Evolutionary conservation across 495 filamentous ascomycete genomes (phyloP).

Genomic region (Hapsidospora chrysogenum): DNA sequence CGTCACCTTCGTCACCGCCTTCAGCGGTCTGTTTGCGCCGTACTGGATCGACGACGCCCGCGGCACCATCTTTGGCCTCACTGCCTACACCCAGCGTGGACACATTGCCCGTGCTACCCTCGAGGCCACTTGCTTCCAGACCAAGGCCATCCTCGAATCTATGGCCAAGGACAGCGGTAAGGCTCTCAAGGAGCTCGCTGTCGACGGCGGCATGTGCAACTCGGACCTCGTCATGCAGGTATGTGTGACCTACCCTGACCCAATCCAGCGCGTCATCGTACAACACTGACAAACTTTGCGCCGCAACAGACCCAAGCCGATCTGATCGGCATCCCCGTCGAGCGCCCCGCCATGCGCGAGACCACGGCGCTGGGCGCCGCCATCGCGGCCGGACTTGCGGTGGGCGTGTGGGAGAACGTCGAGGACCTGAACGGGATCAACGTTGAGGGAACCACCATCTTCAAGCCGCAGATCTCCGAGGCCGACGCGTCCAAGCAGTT

Average conservation of each 20-base stretch:
- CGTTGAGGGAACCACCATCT: slow-evolving; percentile 46
- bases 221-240: slow-evolving; percentile 66
- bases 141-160: slow-evolving; percentile 62
- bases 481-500: slow-evolving; percentile 44
- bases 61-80: slow-evolving; percentile 68
- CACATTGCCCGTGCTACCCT: slow-evolving; percentile 69
- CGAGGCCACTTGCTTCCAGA: slow-evolving; percentile 70
- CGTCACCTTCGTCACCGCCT: slow-evolving; percentile 66
- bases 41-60: slow-evolving; percentile 78
- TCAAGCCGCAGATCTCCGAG: slow-evolving; percentile 38
- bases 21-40: slow-evolving; percentile 68
- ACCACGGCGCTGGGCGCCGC: slow-evolving; percentile 65
- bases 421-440: slow-evolving; percentile 58
- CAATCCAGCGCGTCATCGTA: background rate
- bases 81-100: slow-evolving; percentile 55
- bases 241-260: background rate
- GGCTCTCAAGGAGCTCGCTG: slow-evolving; percentile 45
- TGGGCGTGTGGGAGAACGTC: slow-evolving; percentile 59
- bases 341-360: slow-evolving; percentile 63
- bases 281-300: background rate
- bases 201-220: slow-evolving; percentile 74
- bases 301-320: slow-evolving; percentile 49
- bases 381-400: slow-evolving; percentile 67
- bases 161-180: slow-evolving; percentile 69
- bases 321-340: slow-evolving; percentile 59